phyloP scores from a whole-genome alignment of 495 filamentous ascomycete genomes.

The Melanomma pulvis-pyrius region DNA sequence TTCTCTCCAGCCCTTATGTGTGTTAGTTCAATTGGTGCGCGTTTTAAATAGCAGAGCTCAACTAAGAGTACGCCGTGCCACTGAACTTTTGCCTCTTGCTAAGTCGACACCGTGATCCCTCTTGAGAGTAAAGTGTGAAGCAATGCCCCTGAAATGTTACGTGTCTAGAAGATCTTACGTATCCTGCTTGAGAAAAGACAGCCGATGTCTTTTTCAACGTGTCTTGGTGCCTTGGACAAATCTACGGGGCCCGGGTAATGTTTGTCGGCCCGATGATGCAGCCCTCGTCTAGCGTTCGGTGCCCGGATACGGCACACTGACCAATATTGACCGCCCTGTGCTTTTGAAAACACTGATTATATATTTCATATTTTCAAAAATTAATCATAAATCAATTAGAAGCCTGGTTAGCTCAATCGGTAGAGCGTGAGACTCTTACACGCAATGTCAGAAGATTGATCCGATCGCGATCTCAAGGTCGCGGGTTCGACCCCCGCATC shows the following conservation, averaged over 20 bases:
- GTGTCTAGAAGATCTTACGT: background rate
- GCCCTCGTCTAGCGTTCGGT: background rate
- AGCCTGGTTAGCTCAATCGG: slow-evolving; percentile 35
- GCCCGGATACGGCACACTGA: background rate
- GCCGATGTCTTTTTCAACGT: background rate
- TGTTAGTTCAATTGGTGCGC: background rate
- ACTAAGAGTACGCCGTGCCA: background rate
- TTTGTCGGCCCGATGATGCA: background rate
- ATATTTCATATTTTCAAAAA: background rate
- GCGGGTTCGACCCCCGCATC: slow-evolving; percentile 29
- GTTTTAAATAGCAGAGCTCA: background rate
- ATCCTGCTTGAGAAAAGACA: background rate
- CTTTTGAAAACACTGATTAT: background rate
- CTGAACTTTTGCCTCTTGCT: background rate
- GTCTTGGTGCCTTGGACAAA: background rate
- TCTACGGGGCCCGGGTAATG: background rate
- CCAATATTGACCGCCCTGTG: background rate
- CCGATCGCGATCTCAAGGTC: slow-evolving; percentile 24
- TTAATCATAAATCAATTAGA: slow-evolving; percentile 1
- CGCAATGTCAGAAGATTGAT: slow-evolving; percentile 26
- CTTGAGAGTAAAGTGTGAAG: background rate
- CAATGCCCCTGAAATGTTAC: background rate
- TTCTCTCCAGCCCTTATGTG: background rate
- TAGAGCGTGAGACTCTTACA: slow-evolving; percentile 43
- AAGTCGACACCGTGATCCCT: background rate